A percentile compares a stretch with the other conserved stretches of the same genome.
Conservation (phyloP, 768 basidiomycete species). For the Trametes coccinea region DNA sequence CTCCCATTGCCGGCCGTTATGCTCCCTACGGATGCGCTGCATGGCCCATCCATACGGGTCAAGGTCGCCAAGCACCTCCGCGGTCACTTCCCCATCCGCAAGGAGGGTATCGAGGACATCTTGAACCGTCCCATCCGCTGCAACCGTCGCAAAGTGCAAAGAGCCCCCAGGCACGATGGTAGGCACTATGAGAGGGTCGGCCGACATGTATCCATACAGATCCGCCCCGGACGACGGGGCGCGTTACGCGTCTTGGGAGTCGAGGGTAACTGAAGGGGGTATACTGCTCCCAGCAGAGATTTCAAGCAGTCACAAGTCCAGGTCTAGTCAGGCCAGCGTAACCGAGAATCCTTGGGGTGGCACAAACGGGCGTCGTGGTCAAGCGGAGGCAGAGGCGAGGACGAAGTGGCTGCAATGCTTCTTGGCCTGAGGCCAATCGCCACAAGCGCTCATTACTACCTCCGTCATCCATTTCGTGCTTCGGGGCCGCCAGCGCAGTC, state of each 20-base stretch:
- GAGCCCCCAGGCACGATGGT: slow-evolving; percentile 57
- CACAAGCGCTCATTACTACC: slow-evolving; percentile 1
- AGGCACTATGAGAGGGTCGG: slow-evolving; percentile 54
- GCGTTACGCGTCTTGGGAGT: slow-evolving; percentile 7
- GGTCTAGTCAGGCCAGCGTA: background rate
- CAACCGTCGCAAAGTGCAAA: slow-evolving; percentile 62
- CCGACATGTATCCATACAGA: slow-evolving; percentile 38
- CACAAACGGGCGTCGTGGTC: background rate
- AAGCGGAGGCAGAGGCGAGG: slow-evolving; percentile 2
- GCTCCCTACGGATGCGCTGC: slow-evolving; percentile 61
- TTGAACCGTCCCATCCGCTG: slow-evolving; percentile 51
- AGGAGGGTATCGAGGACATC: slow-evolving; percentile 60
- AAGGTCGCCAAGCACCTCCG: slow-evolving; percentile 57
- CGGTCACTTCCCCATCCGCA: slow-evolving; percentile 47
- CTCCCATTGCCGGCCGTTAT: slow-evolving; percentile 64
- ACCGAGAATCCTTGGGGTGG: background rate
- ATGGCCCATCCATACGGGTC: slow-evolving; percentile 67
- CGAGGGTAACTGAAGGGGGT: too few species aligned
- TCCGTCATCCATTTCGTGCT: slow-evolving; percentile 8
- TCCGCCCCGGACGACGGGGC: slow-evolving; percentile 11
- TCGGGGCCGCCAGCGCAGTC: background rate
- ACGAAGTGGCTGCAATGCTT: slow-evolving; percentile 16
- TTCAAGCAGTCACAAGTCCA: background rate
- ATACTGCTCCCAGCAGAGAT: background rate
- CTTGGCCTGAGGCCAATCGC: slow-evolving; percentile 12